Conservation (phyloP, 805 yeast species). For the Debaryomyces castellii region DNA sequence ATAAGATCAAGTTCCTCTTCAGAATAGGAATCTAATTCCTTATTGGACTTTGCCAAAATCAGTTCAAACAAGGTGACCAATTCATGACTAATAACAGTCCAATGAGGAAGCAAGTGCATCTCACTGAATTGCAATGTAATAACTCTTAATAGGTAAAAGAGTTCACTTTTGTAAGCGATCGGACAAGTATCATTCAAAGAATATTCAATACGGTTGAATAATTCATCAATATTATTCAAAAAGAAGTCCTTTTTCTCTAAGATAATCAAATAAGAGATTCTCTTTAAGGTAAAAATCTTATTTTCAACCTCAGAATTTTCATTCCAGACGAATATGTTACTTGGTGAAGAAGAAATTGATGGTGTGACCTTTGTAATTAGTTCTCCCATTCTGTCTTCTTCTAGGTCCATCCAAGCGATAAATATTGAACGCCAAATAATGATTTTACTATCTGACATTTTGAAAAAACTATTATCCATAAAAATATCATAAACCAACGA, state of each 20-base stretch:
- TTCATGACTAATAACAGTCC: conserved; percentile 67
- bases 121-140: conserved; percentile 61
- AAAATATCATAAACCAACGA: conserved; percentile 60
- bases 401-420: conserved; percentile 61
- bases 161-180: conserved; percentile 36
- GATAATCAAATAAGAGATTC: conserved; percentile 63
- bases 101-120: conserved; percentile 62
- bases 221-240: conserved; percentile 49
- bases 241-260: conserved; percentile 60
- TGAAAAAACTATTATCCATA: conserved; percentile 60
- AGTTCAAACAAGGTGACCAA: conserved; percentile 52
- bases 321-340: conserved; percentile 71
- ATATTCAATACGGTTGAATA: conserved; percentile 35
- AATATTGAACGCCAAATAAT: conserved; percentile 57
- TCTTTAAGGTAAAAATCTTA: conserved; percentile 53
- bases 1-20: conserved; percentile 41
- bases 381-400: conserved; percentile 56
- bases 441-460: conserved; percentile 21
- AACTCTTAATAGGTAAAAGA: conserved; percentile 62
- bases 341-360: conserved; percentile 40
- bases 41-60: conserved; percentile 23
- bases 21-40: conserved; percentile 26
- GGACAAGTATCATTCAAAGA: conserved; percentile 34
- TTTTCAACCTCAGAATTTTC: conserved; percentile 59
- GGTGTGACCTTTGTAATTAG: conserved; percentile 32